Conservation (phyloP, 169 alveolate species). For the Ichthyophthirius multifiliis region DNA sequence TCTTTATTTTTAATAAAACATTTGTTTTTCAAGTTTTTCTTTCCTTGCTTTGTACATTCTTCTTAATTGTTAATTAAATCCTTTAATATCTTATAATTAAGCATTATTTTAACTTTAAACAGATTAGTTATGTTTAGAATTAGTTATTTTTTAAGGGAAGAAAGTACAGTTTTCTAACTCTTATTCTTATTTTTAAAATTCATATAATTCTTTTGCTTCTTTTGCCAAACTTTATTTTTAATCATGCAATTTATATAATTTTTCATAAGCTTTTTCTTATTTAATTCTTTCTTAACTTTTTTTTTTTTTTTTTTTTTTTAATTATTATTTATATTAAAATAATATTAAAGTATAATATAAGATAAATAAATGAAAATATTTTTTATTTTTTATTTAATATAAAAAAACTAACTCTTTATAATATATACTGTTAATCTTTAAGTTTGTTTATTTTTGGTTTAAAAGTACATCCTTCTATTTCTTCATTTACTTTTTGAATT, state of each 20-base stretch:
- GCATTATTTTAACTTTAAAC: neutral
- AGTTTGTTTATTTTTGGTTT: neutral
- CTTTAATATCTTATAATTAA: neutral
- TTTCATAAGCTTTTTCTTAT: neutral
- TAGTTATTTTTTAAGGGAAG: neutral
- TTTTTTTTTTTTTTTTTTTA: neutral
- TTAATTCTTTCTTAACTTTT: no score
- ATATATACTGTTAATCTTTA: no score
- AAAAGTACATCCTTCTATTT: neutral
- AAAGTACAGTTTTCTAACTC: neutral
- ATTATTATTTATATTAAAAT: neutral
- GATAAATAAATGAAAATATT: no score
- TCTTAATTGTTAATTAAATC: neutral
- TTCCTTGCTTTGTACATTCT: constrained; percentile 2
- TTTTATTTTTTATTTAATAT: no score
- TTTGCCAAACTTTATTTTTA: neutral
- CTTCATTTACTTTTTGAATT: neutral
- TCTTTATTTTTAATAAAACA: neutral
- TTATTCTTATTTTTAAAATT: neutral
- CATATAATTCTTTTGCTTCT: neutral
- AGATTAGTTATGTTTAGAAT: no score
- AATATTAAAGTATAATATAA: no score
- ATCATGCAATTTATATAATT: neutral
- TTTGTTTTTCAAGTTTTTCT: neutral
- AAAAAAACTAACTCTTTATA: no score